phyloP scores from a whole-genome alignment of 257 asterid species.

The Petunia secreta region DNA sequence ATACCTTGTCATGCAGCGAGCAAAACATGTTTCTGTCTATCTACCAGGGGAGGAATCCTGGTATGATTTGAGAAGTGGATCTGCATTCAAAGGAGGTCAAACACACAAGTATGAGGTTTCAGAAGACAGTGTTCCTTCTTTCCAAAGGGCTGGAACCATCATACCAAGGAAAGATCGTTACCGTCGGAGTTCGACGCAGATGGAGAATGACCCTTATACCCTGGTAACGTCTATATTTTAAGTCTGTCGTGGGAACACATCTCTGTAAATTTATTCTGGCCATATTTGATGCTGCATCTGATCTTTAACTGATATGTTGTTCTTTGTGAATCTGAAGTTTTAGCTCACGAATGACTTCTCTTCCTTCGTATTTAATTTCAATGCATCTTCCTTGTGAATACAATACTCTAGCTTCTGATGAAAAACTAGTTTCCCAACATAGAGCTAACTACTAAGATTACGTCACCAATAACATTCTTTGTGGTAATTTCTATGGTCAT shows the following conservation, averaged over 20 bases:
- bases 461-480: background rate
- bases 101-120: constrained; percentile 71
- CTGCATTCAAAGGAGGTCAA: constrained; percentile 70
- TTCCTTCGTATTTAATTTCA: background rate
- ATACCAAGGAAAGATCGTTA: constrained; percentile 90
- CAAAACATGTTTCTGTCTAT: constrained; percentile 79
- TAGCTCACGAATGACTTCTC: background rate
- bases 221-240: constrained; percentile 55
- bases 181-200: constrained; percentile 92
- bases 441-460: background rate
- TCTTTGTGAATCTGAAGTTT: background rate
- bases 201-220: constrained; percentile 94
- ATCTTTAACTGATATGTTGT: constrained; percentile 9
- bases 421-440: background rate
- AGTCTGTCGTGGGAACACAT: background rate
- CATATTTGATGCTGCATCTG: background rate
- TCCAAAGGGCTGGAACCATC: constrained; percentile 94
- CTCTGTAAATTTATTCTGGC: background rate
- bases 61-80: constrained; percentile 83
- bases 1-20: constrained; percentile 52
- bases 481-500: background rate
- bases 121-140: constrained; percentile 83
- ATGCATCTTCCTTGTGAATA: constrained; percentile 12
- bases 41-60: constrained; percentile 89
- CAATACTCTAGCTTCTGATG: background rate